A percentile compares a stretch with the other conserved stretches of the same genome.
Conservation (phyloP, 1,284 basidiomycete species). For the Malassezia psittaci region DNA sequence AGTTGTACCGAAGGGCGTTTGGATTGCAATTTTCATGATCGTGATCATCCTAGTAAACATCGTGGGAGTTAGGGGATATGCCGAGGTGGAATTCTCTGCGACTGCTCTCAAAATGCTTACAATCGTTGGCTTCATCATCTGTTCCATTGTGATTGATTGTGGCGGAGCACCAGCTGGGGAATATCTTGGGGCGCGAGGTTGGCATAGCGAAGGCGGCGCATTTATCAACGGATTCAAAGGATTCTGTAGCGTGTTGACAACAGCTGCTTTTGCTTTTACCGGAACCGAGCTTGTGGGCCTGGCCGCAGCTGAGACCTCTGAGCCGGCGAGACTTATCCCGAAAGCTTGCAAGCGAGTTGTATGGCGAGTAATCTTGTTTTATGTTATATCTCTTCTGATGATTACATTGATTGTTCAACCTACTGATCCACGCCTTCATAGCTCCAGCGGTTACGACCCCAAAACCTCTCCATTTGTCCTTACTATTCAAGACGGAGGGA, state of each 20-base stretch:
- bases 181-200: conserved; percentile 36
- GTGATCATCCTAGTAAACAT: conserved; percentile 30
- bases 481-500: conserved; percentile 49
- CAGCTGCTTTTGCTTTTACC: conserved; percentile 71
- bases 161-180: conserved; percentile 30
- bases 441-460: conserved; percentile 38
- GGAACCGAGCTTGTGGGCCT: conserved; percentile 76
- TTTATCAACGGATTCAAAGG: conserved; percentile 50
- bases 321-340: conserved; percentile 47
- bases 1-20: conserved; percentile 29
- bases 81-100: conserved; percentile 55
- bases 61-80: conserved; percentile 43
- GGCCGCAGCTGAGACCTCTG: conserved; percentile 58
- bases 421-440: conserved; percentile 22
- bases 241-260: conserved; percentile 45
- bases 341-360: conserved; percentile 31
- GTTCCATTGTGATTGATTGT: conserved; percentile 51
- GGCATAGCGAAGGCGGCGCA: conserved; percentile 36
- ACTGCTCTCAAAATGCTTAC: conserved; percentile 55
- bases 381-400: conserved; percentile 50
- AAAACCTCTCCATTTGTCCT: conserved; percentile 53
- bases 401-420: conserved; percentile 37
- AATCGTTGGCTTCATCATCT: conserved; percentile 55
- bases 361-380: conserved; percentile 49
- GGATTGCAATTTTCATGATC: conserved; percentile 33